Base-by-base conservation (phyloP, 495 filamentous ascomycete genomes). In the Cryomyces antarcticus region DNA sequence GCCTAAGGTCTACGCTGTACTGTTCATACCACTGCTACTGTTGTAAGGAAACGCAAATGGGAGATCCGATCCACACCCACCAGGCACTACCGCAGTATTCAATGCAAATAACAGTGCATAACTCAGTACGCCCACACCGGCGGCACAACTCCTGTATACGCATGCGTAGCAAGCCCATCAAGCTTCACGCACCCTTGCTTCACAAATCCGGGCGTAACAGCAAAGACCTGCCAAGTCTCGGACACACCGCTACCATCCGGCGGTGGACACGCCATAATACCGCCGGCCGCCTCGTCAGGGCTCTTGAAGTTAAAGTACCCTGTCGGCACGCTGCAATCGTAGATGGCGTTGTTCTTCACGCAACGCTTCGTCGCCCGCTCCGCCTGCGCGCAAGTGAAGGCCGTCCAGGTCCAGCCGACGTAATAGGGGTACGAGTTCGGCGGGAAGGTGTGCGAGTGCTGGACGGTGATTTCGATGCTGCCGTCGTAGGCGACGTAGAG, bases 251-350 rank as follows among this genome's bases (percentile, higher is more conserved):
- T 10, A 40, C 47, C 49, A n/a, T n/a, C n/a, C n/a, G n/a, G n/a
- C n/a, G n/a, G n/a, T 42, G 42, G 42, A 41, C 49, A 52, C 5
- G 42, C 49, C 39, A 31, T 49, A 12, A 49, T n/a, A 6, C 46
- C 49, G 5, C 49, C 42, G 5, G 4, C 38, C 6, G 42, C 38
- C 5, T 39, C 47, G 27, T 42, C 41, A 6, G 41, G 41, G 7
- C 36, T 39, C 28, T 45, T 48, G 41, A 48, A 49, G 11, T 30
- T 49, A 37, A 44, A 48, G 43, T 42, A 52, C n/a, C 46, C 49
- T 6, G 30, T 41, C 12, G 41, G 46, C 2, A 13, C 5, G 10
- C 28, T 37, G 36, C 49, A 52, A 35, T 48, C 43, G 39, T 51
- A 51, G 30, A 48, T 13, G 10, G 30, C 4, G 35, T 46, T 30